Conservation (phyloP, 148 eudicot species). For the Linanthus parryae region DNA sequence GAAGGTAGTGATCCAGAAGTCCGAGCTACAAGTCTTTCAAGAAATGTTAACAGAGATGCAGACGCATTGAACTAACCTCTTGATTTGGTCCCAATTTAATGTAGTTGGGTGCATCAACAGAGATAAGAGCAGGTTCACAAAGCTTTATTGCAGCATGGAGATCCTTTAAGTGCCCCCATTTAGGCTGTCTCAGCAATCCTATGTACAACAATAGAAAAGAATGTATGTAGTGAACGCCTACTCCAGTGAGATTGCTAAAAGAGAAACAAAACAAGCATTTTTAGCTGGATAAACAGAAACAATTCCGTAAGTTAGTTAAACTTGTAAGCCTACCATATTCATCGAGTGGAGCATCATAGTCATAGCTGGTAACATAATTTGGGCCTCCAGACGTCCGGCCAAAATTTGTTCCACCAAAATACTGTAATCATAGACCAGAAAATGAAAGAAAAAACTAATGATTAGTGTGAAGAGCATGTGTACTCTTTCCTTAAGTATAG, state of each 20-base stretch:
- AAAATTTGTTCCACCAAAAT: constrained; percentile 94
- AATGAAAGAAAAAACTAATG: too few relatives aligned
- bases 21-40: neutral
- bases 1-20: too few relatives aligned
- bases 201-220: constrained; percentile 9
- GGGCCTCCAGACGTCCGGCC: constrained; percentile 97
- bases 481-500: too few relatives aligned
- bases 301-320: neutral
- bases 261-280: neutral
- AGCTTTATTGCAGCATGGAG: constrained; percentile 96
- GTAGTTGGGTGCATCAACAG: constrained; percentile 75
- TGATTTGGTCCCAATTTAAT: constrained; percentile 79
- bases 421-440: constrained; percentile 42
- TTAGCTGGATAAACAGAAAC: neutral
- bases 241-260: neutral
- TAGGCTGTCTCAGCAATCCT: constrained; percentile 92
- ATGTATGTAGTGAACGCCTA: constrained; percentile 1
- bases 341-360: constrained; percentile 97
- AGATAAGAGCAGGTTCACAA: constrained; percentile 90
- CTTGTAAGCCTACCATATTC: constrained; percentile 72
- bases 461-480: too few relatives aligned
- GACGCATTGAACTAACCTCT: constrained; percentile 49
- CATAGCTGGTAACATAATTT: constrained; percentile 82
- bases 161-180: constrained; percentile 97
- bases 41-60: neutral